Percentiles rank a stretch among this genome's conserved stretches.
Evolutionary conservation across 2,329 filamentous ascomycete genomes (phyloP).

Genomic region (Trichoderma sp.): DNA sequence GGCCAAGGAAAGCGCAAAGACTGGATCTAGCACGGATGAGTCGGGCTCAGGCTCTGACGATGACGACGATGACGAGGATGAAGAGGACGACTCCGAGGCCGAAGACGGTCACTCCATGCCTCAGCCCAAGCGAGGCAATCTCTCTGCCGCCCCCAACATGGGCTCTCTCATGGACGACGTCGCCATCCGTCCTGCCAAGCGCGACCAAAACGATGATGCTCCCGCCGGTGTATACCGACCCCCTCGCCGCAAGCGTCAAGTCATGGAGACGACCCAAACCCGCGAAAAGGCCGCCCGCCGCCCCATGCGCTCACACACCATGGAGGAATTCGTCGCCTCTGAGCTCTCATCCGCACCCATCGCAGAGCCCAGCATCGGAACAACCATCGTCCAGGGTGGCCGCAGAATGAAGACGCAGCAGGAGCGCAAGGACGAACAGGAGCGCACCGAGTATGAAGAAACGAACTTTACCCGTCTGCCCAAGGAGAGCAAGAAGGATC

Average conservation of each 20-base stretch:
- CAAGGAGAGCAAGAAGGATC: conserved; percentile 83
- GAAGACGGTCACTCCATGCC: conserved; percentile 19
- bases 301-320: conserved; percentile 72
- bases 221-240: conserved; percentile 79
- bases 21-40: conserved; percentile 23
- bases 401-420: conserved; percentile 73
- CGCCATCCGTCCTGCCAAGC: conserved; percentile 28
- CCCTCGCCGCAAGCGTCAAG: conserved; percentile 80
- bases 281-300: conserved; percentile 59
- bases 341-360: conserved; percentile 81
- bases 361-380: conserved; percentile 87
- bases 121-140: conserved; percentile 27
- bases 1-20: conserved; percentile 29
- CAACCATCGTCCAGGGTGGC: conserved; percentile 77
- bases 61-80: conserved; percentile 41
- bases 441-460: conserved; percentile 86
- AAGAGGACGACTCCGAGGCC: conserved; percentile 37
- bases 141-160: conserved; percentile 35
- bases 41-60: conserved; percentile 32
- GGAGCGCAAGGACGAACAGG: conserved; percentile 74
- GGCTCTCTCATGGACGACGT: conserved; percentile 36
- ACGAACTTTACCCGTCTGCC: conserved; percentile 86
- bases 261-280: conserved; percentile 71
- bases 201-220: conserved; percentile 31
- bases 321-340: conserved; percentile 87